Evolutionary conservation across 768 basidiomycete species (phyloP).

Genomic region (Rhodotorula diobovata): DNA sequence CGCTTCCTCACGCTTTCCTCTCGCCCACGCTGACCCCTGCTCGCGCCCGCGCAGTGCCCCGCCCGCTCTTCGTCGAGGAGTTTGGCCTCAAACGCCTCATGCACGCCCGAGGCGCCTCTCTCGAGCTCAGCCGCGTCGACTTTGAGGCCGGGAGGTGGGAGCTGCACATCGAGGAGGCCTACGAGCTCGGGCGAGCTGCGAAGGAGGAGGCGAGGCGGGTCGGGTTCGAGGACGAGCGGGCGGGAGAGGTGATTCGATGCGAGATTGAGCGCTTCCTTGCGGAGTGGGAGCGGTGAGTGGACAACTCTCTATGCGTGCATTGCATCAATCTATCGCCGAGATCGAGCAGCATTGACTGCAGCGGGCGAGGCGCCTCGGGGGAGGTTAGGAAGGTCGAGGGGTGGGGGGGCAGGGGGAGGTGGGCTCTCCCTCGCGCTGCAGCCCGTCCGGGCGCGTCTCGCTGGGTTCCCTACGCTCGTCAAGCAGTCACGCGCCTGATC

Average conservation of each 20-base stretch:
- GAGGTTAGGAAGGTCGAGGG: no score
- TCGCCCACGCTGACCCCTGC: background rate
- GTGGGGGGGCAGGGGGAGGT: no score
- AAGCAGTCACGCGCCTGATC: no score
- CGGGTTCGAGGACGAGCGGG: conserved; percentile 28
- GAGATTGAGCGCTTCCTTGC: conserved; percentile 43
- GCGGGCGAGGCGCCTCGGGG: no score
- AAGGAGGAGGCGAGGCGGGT: conserved; percentile 49
- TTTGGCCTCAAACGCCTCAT: conserved; percentile 67
- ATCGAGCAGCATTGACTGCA: no score
- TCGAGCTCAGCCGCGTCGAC: conserved; percentile 61
- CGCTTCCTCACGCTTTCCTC: background rate
- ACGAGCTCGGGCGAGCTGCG: conserved; percentile 51
- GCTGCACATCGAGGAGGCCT: conserved; percentile 52
- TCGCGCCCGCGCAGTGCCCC: conserved; percentile 55
- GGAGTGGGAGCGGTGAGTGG: background rate
- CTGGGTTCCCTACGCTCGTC: no score
- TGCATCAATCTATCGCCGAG: no score
- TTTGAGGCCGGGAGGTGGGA: conserved; percentile 33
- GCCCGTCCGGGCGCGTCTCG: no score
- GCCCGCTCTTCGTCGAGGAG: conserved; percentile 76
- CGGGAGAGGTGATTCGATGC: conserved; percentile 32
- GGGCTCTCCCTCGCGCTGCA: no score
- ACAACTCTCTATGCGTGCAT: no score
- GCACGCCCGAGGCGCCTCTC: conserved; percentile 61